Evolutionary conservation across 2,329 filamentous ascomycete genomes (phyloP).

Genomic region (Xylaria sp.): DNA sequence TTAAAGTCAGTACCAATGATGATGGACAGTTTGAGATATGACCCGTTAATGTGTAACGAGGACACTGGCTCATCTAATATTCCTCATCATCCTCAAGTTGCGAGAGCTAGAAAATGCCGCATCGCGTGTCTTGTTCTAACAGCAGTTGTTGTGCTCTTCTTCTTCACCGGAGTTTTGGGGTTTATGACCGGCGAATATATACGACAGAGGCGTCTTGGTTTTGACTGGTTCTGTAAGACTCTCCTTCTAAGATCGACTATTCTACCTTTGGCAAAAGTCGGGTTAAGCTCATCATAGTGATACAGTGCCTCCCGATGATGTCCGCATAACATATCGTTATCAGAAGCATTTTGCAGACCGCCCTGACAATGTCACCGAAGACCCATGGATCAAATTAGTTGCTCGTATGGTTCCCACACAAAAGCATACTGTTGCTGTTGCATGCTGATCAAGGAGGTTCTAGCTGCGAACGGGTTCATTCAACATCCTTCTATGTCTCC

Average conservation of each 20-base stretch:
- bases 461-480: background rate
- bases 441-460: background rate
- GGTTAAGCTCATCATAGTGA: background rate
- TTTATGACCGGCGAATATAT: background rate
- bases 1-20: too few relatives aligned
- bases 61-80: too few relatives aligned
- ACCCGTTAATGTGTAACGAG: too few relatives aligned
- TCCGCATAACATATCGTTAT: background rate
- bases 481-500: slow-evolving; percentile 2
- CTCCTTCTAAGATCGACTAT: background rate
- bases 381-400: background rate
- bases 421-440: background rate
- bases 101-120: too few relatives aligned
- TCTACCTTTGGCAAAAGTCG: too few relatives aligned
- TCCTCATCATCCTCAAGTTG: too few relatives aligned
- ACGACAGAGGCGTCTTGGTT: background rate
- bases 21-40: too few relatives aligned
- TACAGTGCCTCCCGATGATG: background rate
- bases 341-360: background rate
- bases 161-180: too few relatives aligned
- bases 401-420: background rate
- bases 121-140: too few relatives aligned
- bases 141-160: too few relatives aligned
- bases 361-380: background rate
- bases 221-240: background rate